Percentiles rank a stretch among this genome's conserved stretches.
Conservation (phyloP, 345 rosid species). For the Eucalyptus erythrocorys region DNA sequence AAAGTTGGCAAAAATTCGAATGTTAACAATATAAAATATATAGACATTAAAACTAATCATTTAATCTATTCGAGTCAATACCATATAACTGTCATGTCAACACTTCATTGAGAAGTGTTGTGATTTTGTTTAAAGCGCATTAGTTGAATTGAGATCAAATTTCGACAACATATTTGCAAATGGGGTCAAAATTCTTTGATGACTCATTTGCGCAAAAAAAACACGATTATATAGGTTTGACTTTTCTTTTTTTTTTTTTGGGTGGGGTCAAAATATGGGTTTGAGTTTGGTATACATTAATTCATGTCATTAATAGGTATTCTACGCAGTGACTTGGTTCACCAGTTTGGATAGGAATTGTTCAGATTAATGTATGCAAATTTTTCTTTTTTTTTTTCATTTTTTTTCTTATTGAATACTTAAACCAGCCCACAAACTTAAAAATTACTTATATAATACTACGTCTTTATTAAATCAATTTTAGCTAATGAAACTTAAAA, state of each 20-base stretch:
- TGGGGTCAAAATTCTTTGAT: background rate
- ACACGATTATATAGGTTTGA: background rate
- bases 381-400: too few species aligned
- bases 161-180: background rate
- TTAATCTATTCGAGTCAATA: background rate
- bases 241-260: rapidly evolving
- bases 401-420: too few species aligned
- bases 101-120: background rate
- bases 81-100: background rate
- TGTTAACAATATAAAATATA: background rate
- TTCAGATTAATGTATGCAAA: too few species aligned
- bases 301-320: background rate
- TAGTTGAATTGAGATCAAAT: rapidly evolving
- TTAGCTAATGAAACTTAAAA: background rate
- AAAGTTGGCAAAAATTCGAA: too few species aligned
- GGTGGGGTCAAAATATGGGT: too few species aligned
- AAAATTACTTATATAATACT: background rate
- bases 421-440: background rate
- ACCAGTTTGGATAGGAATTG: background rate
- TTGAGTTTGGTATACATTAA: background rate
- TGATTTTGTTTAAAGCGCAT: background rate
- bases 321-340: background rate
- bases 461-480: background rate
- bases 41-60: background rate
- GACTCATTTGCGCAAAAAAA: rapidly evolving